Conservation (phyloP, 2,329 filamentous ascomycete genomes). For the Graphium sp. region DNA sequence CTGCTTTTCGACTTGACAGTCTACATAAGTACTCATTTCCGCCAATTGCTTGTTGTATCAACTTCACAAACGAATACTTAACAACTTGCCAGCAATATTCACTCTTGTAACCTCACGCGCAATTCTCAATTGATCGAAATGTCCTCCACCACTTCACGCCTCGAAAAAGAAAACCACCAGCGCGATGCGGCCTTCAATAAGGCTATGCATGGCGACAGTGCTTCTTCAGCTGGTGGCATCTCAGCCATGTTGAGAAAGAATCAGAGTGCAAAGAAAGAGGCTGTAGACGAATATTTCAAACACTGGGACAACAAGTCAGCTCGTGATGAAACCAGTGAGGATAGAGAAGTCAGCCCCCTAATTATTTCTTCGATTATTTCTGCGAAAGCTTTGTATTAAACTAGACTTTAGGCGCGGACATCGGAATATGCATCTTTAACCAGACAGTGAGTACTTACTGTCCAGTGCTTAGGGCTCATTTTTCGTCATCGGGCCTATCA, state of each 20-base stretch:
- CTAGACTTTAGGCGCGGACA: conserved; percentile 55
- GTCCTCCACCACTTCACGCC: conserved; percentile 22
- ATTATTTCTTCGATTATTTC: too few species aligned
- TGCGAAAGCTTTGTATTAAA: too few species aligned
- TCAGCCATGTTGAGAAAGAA: conserved; percentile 77
- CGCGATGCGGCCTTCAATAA: conserved; percentile 88
- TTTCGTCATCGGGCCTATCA: too few species aligned
- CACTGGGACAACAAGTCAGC: conserved; percentile 81
- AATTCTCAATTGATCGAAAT: too few species aligned
- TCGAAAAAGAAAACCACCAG: conserved; percentile 68
- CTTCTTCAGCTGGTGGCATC: conserved; percentile 55
- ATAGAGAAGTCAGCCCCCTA: conserved; percentile 62
- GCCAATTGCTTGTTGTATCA: too few species aligned
- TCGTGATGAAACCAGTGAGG: conserved; percentile 66
- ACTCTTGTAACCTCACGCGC: too few species aligned
- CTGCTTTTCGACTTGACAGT: too few species aligned
- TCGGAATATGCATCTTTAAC: conserved; percentile 88
- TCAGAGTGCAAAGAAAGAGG: conserved; percentile 54
- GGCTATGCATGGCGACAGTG: conserved; percentile 62
- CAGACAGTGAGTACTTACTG: conserved; percentile 56
- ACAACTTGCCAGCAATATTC: too few species aligned
- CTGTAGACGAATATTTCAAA: conserved; percentile 87
- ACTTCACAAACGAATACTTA: too few species aligned
- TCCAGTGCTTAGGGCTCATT: too few species aligned
- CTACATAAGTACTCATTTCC: too few species aligned